phyloP scores from a whole-genome alignment of 176 grass and related monocot genomes.

The Hsuehochloa calcarea region DNA sequence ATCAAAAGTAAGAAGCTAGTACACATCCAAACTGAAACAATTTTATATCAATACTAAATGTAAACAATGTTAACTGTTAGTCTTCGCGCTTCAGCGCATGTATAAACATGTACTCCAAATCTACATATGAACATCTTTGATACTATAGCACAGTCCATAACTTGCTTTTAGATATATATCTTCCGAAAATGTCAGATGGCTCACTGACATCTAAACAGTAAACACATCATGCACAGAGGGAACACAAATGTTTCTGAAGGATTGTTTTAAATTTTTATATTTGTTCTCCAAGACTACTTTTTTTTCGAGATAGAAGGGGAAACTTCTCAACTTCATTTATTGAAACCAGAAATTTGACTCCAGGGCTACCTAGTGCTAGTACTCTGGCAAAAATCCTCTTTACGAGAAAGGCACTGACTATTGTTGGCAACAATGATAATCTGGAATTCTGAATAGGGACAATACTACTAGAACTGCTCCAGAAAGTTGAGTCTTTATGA shows the following conservation, averaged over 20 bases:
- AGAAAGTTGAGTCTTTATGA: constrained; percentile 9
- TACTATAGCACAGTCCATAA: background rate
- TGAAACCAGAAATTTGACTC: background rate
- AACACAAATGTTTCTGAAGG: background rate
- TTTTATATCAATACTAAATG: background rate
- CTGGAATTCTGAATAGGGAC: background rate
- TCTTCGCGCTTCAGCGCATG: background rate
- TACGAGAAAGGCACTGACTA: background rate
- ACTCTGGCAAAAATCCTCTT: constrained; percentile 9
- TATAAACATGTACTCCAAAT: background rate
- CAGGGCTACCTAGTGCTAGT: background rate
- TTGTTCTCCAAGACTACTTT: background rate
- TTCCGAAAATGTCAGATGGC: background rate
- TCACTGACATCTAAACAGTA: background rate
- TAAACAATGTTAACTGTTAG: background rate
- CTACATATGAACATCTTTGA: background rate
- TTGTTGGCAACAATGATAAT: constrained; percentile 5
- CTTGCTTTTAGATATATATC: background rate
- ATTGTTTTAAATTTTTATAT: background rate
- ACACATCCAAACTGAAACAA: background rate
- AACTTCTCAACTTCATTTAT: background rate
- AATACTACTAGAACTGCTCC: background rate
- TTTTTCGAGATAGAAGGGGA: background rate
- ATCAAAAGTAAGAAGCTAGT: constrained; percentile 7
- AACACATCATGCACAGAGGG: background rate